Base-by-base conservation (phyloP, 805 yeast species). In the Candida xiaguanensis region DNA sequence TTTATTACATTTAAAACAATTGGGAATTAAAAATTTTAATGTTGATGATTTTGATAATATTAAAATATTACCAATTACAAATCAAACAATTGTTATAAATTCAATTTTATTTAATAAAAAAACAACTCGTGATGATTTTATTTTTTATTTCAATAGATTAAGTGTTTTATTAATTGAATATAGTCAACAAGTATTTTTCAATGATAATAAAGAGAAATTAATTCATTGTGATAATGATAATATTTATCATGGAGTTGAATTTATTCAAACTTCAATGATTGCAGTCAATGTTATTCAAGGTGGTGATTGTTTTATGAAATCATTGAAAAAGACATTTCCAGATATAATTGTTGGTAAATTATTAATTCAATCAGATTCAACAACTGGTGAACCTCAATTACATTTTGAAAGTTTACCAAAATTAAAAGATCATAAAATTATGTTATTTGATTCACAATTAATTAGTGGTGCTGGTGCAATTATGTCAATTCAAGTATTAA, bases 381-480 rank as follows among this genome's bases (percentile, higher is more conserved):
- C 69, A 16, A 90, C 98, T 0, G 98, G 98, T 7, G 98, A 91
- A 61, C 98, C 99, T 1, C 90, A 84, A 55, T 69, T 93, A 43
- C 96, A 90, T 58, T 78, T 82, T n/a, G 83, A 84, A 47, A 74
- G 78, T 17, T 61, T 91, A 27, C 96, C 97, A 0, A 51, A 52
- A 29, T 12, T 3, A 11, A 8, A 7, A 11, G 58, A 65, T 25
- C 9, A 16, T 2, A 77, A 74, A 44, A 78, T 87, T 1, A 61
- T 91, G 7, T 61, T 91, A 35, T 77, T 87, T 53, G 97, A 91
- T 55, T 87, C 95, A 0, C 96, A 91, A 56, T 71, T 88, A 35
- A 82, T 87, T 23, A 81, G 95, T 22, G 99, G 98, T 2, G 95
- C 96, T 0, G 95, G 95, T 0, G 82, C 90, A 1, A 84, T 88